phyloP scores from a whole-genome alignment of 306 rosid species.

The Acacia melanoxylon region DNA sequence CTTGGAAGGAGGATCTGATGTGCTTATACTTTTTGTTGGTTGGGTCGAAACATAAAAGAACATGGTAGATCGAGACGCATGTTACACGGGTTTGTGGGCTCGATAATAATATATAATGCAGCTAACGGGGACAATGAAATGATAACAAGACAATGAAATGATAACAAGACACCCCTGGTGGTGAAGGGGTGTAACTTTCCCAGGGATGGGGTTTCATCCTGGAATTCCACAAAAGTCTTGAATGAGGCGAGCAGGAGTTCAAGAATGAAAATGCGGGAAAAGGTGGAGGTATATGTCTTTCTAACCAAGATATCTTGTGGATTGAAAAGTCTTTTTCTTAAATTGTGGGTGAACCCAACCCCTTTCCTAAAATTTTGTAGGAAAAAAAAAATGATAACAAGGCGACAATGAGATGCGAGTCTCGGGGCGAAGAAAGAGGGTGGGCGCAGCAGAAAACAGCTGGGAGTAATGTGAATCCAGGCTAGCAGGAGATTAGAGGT shows the following conservation, averaged over 20 bases:
- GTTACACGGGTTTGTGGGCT: neutral
- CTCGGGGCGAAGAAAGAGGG: neutral
- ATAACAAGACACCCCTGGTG: too few species aligned
- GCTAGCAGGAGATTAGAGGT: neutral
- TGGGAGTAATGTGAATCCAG: neutral
- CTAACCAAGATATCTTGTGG: too few species aligned
- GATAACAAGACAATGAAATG: neutral
- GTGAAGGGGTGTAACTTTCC: too few species aligned
- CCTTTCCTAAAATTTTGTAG: too few species aligned
- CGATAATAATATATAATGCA: neutral
- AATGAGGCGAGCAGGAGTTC: too few species aligned
- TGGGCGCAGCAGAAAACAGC: neutral
- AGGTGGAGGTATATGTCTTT: too few species aligned
- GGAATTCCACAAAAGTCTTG: too few species aligned
- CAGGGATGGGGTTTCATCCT: too few species aligned
- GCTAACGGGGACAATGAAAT: neutral
- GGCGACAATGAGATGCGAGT: neutral
- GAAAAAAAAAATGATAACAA: too few species aligned
- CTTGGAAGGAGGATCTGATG: neutral
- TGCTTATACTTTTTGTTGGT: neutral
- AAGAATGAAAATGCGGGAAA: too few species aligned
- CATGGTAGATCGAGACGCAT: neutral
- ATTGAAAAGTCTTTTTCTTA: too few species aligned
- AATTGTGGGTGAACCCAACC: too few species aligned
- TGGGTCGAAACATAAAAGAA: neutral